Conservation (phyloP, 805 yeast genomes). For the Metschnikowia cubensis region DNA sequence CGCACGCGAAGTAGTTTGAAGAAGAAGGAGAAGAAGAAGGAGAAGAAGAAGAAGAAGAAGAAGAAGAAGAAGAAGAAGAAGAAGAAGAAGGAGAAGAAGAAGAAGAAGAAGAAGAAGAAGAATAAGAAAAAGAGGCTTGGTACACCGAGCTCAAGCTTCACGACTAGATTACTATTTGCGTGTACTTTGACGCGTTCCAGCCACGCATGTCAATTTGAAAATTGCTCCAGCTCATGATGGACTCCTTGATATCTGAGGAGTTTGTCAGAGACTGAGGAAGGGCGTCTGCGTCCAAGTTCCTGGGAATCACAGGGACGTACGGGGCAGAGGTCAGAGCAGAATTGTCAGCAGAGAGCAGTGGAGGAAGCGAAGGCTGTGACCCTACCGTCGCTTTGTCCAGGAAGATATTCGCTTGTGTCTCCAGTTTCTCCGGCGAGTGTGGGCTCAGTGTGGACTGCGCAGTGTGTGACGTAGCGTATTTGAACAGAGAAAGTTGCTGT, state of each 20-base stretch:
- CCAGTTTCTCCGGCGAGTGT: too few relatives aligned
- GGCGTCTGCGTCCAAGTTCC: slow-evolving; percentile 17
- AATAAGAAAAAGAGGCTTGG: too few relatives aligned
- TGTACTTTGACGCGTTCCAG: slow-evolving; percentile 67
- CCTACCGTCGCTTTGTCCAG: too few relatives aligned
- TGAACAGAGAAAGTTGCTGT: slow-evolving; percentile 17
- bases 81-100: too few relatives aligned
- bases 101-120: too few relatives aligned
- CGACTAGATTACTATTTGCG: slow-evolving; percentile 26
- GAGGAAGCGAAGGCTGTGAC: too few relatives aligned
- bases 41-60: too few relatives aligned
- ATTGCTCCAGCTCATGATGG: slow-evolving; percentile 68
- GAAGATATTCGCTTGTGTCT: too few relatives aligned
- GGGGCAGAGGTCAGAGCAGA: too few relatives aligned
- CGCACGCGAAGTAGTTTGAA: neutral
- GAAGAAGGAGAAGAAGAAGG: too few relatives aligned
- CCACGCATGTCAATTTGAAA: slow-evolving; percentile 84
- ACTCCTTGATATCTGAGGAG: slow-evolving; percentile 52
- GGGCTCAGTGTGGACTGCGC: slow-evolving; percentile 15
- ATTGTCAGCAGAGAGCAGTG: too few relatives aligned
- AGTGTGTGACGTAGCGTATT: neutral
- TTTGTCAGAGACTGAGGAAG: slow-evolving; percentile 5
- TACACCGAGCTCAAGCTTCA: neutral
- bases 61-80: too few relatives aligned
- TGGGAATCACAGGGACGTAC: slow-evolving; percentile 19